Percentiles rank a stretch among this genome's conserved stretches.
These are phyloP conservation scores for Tolypocladium tundrense DNA, from an alignment of 2,329 filamentous ascomycete genomes.

Conservation along the genomic window DNA sequence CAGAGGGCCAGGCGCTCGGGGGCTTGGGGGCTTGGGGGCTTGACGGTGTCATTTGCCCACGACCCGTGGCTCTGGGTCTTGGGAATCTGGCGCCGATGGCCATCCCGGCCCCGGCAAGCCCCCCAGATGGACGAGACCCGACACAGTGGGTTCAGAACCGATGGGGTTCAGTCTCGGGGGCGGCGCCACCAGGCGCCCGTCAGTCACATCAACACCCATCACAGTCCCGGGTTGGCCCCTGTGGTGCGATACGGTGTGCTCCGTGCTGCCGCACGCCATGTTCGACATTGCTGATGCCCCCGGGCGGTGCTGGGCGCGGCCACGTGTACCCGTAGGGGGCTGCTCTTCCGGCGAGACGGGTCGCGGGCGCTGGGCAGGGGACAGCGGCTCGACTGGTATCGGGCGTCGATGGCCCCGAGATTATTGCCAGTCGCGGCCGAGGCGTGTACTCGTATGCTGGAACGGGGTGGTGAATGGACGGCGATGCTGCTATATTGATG, in stretches of 20 bases:
- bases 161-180: neutral
- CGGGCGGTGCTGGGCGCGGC: neutral
- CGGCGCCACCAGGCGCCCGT: neutral
- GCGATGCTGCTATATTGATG: neutral
- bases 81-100: neutral
- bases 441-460: neutral
- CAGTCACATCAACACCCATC: neutral
- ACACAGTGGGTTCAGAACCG: neutral
- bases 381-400: neutral
- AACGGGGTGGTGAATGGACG: neutral
- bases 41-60: too few relatives aligned
- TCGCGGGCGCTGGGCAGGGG: neutral
- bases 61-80: neutral
- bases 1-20: neutral
- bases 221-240: neutral
- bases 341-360: neutral
- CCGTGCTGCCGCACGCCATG: neutral
- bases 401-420: neutral
- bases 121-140: neutral
- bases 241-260: neutral
- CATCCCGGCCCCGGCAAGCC: neutral
- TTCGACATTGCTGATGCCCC: neutral
- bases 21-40: neutral
- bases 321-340: neutral
- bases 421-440: neutral